These are phyloP conservation scores for Scopulariopsis brevicaulis DNA, from an alignment of 2,329 filamentous ascomycete species.

Conservation along the genomic window DNA sequence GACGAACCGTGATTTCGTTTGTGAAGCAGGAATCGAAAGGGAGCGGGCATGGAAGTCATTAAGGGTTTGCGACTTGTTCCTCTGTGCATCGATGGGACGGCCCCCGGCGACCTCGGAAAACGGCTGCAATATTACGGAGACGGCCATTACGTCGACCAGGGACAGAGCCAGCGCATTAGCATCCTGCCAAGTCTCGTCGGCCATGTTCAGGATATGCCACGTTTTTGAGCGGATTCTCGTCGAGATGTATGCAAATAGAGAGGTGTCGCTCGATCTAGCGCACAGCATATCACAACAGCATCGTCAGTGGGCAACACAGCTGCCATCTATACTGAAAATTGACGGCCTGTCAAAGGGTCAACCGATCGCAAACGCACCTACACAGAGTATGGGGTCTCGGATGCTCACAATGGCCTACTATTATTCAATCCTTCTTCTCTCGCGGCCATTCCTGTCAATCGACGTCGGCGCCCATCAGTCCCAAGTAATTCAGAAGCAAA, in stretches of 20 bases:
- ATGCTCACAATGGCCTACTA: slow-evolving; percentile 4
- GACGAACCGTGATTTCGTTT: slow-evolving; percentile 1
- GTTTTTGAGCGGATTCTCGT: slow-evolving; percentile 5
- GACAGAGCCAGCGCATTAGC: background rate
- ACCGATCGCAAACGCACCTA: background rate
- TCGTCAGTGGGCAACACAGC: slow-evolving; percentile 1
- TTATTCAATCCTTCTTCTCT: slow-evolving; percentile 3
- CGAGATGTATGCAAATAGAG: slow-evolving; percentile 3
- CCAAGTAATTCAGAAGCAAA: background rate
- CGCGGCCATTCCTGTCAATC: slow-evolving; percentile 3
- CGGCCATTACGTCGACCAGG: background rate
- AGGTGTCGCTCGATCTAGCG: slow-evolving; percentile 1
- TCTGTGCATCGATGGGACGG: slow-evolving; percentile 1
- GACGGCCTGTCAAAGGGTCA: background rate
- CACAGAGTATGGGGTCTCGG: background rate
- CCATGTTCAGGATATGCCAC: slow-evolving; percentile 4
- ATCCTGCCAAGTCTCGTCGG: background rate
- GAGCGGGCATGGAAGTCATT: slow-evolving; percentile 5
- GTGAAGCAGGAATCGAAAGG: background rate
- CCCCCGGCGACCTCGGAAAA: slow-evolving; percentile 4
- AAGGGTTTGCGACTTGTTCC: slow-evolving; percentile 4
- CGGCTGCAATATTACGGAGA: background rate
- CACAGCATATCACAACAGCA: slow-evolving; percentile 3
- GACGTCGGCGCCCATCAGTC: background rate
- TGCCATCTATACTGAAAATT: slow-evolving; percentile 1